Percentiles rank a stretch among this genome's conserved stretches.
phyloP scores from a whole-genome alignment of 176 grass and related monocot genomes.

The Carex scoparia region DNA sequence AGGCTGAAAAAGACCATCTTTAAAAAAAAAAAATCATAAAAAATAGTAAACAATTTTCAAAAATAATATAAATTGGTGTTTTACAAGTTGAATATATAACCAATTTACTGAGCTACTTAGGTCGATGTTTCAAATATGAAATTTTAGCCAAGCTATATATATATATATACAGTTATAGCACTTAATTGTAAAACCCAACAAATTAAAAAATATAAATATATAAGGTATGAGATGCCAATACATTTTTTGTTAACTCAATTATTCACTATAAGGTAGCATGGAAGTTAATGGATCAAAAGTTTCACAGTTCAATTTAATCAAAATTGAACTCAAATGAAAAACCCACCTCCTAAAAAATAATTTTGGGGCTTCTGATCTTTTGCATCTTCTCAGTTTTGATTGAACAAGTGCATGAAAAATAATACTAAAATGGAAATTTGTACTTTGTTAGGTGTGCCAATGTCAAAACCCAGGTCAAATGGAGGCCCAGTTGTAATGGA shows the following conservation, averaged over 20 bases:
- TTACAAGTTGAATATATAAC: too few species aligned
- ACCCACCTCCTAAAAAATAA: background rate
- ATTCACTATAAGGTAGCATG: background rate
- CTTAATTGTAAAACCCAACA: background rate
- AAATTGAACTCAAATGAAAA: background rate
- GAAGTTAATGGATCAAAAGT: background rate
- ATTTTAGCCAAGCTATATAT: too few species aligned
- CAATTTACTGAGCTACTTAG: too few species aligned
- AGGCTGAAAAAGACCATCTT: too few species aligned
- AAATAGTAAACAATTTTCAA: background rate
- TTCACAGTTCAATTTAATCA: background rate
- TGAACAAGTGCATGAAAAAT: background rate
- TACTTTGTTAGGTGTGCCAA: background rate
- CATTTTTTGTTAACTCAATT: background rate
- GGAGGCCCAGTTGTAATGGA: slow-evolving; percentile 68
- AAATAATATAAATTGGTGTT: too few species aligned
- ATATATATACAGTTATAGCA: too few species aligned
- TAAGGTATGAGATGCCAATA: too few species aligned
- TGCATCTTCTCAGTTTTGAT: background rate
- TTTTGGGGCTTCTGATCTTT: background rate
- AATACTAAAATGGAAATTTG: background rate
- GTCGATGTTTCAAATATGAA: too few species aligned
- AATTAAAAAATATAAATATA: too few species aligned
- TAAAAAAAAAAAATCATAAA: too few species aligned
- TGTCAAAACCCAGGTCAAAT: background rate